Conservation (phyloP, 257 asterid genomes). For the Lycium ferocissimum region DNA sequence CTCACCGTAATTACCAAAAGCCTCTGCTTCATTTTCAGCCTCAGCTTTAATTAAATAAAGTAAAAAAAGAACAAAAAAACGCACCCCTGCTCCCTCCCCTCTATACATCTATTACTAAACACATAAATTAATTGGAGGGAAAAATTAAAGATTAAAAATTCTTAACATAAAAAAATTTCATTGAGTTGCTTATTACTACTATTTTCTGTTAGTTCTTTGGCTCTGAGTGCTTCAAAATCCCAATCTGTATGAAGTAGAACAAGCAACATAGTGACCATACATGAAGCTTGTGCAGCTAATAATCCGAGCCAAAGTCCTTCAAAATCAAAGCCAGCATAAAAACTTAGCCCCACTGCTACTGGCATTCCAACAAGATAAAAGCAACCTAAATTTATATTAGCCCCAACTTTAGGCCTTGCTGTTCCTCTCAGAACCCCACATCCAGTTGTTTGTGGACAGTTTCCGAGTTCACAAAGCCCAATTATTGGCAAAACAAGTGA, state of each 20-base stretch:
- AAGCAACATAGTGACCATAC: slow-evolving; percentile 71
- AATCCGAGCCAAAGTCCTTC: slow-evolving; percentile 87
- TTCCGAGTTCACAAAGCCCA: slow-evolving; percentile 87
- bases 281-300: slow-evolving; percentile 76
- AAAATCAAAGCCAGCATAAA: slow-evolving; percentile 60
- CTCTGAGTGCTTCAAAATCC: slow-evolving; percentile 69
- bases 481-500: slow-evolving; percentile 69
- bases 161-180: slow-evolving; percentile 48
- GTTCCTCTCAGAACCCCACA: slow-evolving; percentile 86
- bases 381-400: slow-evolving; percentile 77
- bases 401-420: slow-evolving; percentile 87
- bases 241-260: slow-evolving; percentile 70
- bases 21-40: slow-evolving; percentile 1
- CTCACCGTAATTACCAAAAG: slow-evolving; percentile 18
- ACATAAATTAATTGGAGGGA: neutral
- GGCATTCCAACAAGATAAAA: slow-evolving; percentile 85
- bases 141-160: neutral
- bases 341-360: slow-evolving; percentile 67
- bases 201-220: slow-evolving; percentile 59
- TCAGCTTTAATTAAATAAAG: neutral
- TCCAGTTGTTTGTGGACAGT: slow-evolving; percentile 94
- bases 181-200: slow-evolving; percentile 13
- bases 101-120: slow-evolving; percentile 25
- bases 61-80: neutral
- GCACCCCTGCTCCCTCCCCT: slow-evolving; percentile 2